Percentiles rank a stretch among this genome's conserved stretches.
Evolutionary conservation across 441 rosid species (phyloP).

Genomic region (Adansonia grandidieri): DNA sequence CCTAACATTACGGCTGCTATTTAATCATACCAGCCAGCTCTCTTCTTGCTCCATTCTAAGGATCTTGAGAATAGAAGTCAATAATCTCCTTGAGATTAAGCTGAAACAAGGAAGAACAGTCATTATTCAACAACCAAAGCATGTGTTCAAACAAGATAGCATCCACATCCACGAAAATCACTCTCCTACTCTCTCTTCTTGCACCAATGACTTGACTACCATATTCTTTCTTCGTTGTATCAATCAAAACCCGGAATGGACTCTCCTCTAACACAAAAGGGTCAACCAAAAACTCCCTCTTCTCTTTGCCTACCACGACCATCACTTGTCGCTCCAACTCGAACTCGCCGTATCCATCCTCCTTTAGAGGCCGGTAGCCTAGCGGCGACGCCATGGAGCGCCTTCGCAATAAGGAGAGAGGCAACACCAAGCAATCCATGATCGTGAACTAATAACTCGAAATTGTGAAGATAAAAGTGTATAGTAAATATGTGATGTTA

Average conservation of each 20-base stretch:
- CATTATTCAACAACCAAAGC: constrained; percentile 79
- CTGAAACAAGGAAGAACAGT: constrained; percentile 60
- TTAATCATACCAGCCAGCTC: no score
- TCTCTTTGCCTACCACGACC: constrained; percentile 80
- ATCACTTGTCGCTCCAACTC: constrained; percentile 43
- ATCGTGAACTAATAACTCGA: background rate
- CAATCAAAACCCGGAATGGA: constrained; percentile 64
- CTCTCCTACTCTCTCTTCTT: constrained; percentile 34
- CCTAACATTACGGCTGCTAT: no score
- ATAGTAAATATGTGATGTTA: background rate
- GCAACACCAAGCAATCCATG: constrained; percentile 74
- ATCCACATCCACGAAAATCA: constrained; percentile 65
- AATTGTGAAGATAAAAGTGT: background rate
- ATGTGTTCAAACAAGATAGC: constrained; percentile 85
- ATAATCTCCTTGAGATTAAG: constrained; percentile 72
- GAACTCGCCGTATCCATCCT: constrained; percentile 28
- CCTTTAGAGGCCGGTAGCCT: constrained; percentile 47
- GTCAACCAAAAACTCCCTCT: constrained; percentile 69
- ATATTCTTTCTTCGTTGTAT: constrained; percentile 32
- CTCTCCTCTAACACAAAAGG: constrained; percentile 60
- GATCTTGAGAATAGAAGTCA: constrained; percentile 71
- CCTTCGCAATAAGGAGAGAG: constrained; percentile 48
- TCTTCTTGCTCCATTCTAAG: constrained; percentile 11
- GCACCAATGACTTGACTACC: background rate
- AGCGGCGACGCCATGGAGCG: constrained; percentile 40